Evolutionary conservation across 2,329 filamentous ascomycete genomes (phyloP).

Genomic region (Cladosporium colombiae): DNA sequence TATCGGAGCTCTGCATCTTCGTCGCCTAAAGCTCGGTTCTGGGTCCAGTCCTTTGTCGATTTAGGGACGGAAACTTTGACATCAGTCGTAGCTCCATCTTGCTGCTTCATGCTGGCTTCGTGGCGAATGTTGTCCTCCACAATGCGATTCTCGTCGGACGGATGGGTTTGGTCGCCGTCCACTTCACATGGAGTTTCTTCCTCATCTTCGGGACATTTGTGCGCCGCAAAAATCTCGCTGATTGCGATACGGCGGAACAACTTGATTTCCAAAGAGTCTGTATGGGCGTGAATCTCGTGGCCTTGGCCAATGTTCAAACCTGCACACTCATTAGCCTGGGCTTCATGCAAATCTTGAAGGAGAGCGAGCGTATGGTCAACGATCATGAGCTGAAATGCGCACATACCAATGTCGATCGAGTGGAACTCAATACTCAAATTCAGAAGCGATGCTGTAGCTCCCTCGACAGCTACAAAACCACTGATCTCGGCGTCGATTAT

Average conservation of each 20-base stretch:
- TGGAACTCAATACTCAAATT: conserved; percentile 53
- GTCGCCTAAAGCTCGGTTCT: background rate
- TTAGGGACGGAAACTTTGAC: background rate
- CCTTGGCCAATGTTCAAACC: conserved; percentile 39
- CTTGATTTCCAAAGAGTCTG: conserved; percentile 50
- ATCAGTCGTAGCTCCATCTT: background rate
- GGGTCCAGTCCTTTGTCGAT: background rate
- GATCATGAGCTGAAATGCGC: background rate
- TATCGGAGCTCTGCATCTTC: conserved; percentile 1
- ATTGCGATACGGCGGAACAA: conserved; percentile 55
- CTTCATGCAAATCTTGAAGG: background rate
- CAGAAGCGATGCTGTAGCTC: conserved; percentile 53
- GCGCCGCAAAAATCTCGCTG: conserved; percentile 54
- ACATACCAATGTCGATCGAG: conserved; percentile 53
- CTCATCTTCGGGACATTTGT: conserved; percentile 57
- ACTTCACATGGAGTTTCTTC: conserved; percentile 33
- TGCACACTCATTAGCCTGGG: conserved; percentile 52
- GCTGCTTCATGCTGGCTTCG: background rate
- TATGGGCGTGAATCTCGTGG: conserved; percentile 52
- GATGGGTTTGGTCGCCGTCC: background rate
- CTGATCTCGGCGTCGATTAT: conserved; percentile 58
- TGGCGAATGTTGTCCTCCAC: background rate
- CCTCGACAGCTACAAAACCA: conserved; percentile 55
- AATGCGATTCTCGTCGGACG: background rate
- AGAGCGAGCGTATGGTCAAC: background rate